Percentiles rank a stretch among this genome's conserved stretches.
These are phyloP conservation scores for Ceratocystis harringtonii DNA, from an alignment of 2,329 filamentous ascomycete genomes.

Conservation along the genomic window DNA sequence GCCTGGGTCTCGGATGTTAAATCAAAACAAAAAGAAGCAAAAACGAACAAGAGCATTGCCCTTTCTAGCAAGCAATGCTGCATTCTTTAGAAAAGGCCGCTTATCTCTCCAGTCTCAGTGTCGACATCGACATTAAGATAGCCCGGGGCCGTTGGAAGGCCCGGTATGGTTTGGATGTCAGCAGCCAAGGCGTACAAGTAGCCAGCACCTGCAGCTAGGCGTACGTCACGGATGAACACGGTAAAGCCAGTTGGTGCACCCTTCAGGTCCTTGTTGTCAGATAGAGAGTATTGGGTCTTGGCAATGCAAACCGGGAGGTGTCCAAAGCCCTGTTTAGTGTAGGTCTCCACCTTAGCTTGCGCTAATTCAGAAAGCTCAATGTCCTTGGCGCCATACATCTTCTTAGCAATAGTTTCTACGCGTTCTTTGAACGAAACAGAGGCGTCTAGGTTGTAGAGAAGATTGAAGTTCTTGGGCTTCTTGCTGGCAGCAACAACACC, in stretches of 20 bases:
- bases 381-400: slow-evolving; percentile 83
- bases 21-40: background rate
- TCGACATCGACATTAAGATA: slow-evolving; percentile 89
- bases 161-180: slow-evolving; percentile 96
- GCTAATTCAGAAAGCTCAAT: slow-evolving; percentile 91
- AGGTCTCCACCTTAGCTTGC: slow-evolving; percentile 91
- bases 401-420: slow-evolving; percentile 76
- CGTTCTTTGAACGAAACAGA: slow-evolving; percentile 71
- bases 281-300: slow-evolving; percentile 96
- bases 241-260: slow-evolving; percentile 90
- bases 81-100: slow-evolving; percentile 62
- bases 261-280: slow-evolving; percentile 84
- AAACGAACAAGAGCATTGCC: background rate
- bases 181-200: slow-evolving; percentile 89
- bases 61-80: background rate
- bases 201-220: slow-evolving; percentile 85
- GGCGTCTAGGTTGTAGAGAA: slow-evolving; percentile 55
- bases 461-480: slow-evolving; percentile 73
- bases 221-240: slow-evolving; percentile 83
- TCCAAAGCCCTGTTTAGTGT: slow-evolving; percentile 79
- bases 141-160: slow-evolving; percentile 83
- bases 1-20: slow-evolving; percentile 2
- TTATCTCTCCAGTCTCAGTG: slow-evolving; percentile 67
- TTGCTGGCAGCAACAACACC: slow-evolving; percentile 70
- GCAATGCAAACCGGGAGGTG: slow-evolving; percentile 92